Percentiles rank a stretch among this genome's conserved stretches.
phyloP scores from a whole-genome alignment of 495 filamentous ascomycete genomes.

The Podospora conica region DNA sequence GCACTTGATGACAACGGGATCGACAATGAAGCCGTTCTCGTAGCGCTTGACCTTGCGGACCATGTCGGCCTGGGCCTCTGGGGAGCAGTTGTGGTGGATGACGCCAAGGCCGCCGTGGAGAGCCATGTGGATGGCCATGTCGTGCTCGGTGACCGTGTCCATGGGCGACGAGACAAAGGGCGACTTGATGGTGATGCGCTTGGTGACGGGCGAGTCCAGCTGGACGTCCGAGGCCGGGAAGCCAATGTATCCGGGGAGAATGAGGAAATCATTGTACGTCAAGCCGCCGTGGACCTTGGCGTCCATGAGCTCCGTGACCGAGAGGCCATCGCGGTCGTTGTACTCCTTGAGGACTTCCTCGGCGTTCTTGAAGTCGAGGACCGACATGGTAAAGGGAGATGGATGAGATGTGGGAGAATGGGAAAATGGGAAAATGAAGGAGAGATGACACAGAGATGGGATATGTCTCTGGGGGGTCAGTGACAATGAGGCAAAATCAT shows the following conservation, averaged over 20 bases:
- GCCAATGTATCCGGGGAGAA: constrained; percentile 55
- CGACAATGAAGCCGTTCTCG: constrained; percentile 97
- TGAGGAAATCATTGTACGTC: constrained; percentile 65
- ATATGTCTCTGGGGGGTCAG: constrained; percentile 25
- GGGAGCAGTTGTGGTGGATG: constrained; percentile 98
- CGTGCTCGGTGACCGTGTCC: constrained; percentile 98
- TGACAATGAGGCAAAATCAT: constrained; percentile 21
- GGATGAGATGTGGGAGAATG: constrained; percentile 52
- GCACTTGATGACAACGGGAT: constrained; percentile 87
- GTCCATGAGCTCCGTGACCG: constrained; percentile 75
- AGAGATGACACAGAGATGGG: constrained; percentile 4
- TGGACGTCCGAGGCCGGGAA: constrained; percentile 87
- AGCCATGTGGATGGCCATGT: constrained; percentile 99
- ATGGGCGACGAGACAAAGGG: constrained; percentile 96
- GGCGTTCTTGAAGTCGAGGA: constrained; percentile 55
- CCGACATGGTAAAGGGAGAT: constrained; percentile 32
- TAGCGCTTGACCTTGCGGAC: constrained; percentile 98
- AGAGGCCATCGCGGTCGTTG: constrained; percentile 70
- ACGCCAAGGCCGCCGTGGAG: constrained; percentile 93
- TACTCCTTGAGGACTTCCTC: constrained; percentile 76
- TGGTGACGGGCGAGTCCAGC: constrained; percentile 88
- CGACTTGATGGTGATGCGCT: constrained; percentile 87
- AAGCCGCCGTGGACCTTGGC: constrained; percentile 82
- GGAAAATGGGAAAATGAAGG: constrained; percentile 6
- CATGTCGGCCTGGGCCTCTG: constrained; percentile 96